phyloP scores from a whole-genome alignment of 2,329 filamentous ascomycete species.

The Clonostachys chloroleuca region DNA sequence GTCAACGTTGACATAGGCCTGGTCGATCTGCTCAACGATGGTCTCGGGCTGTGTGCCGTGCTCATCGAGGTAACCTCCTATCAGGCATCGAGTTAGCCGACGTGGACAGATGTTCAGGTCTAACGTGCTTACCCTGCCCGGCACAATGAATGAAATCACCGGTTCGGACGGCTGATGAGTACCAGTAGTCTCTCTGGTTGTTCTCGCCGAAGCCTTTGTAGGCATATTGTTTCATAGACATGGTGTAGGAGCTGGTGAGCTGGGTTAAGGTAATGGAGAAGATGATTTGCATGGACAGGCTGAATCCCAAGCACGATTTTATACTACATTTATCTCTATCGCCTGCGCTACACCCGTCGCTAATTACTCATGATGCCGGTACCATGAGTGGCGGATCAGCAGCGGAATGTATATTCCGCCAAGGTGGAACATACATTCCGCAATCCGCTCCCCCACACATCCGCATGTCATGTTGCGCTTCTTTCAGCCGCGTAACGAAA shows the following conservation, averaged over 20 bases:
- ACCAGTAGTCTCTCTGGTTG: conserved; percentile 23
- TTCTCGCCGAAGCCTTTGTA: conserved; percentile 20
- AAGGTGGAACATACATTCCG: no score
- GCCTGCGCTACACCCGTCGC: no score
- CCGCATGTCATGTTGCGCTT: no score
- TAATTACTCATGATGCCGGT: no score
- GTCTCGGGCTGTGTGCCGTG: conserved; percentile 16
- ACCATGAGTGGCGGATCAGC: no score
- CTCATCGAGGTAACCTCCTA: conserved; percentile 18
- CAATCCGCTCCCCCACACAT: no score
- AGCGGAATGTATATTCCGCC: no score
- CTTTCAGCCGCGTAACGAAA: no score
- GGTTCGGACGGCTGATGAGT: conserved; percentile 43
- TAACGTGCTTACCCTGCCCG: conserved; percentile 32
- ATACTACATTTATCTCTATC: no score
- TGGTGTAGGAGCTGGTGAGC: not conserved
- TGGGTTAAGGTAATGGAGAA: no score
- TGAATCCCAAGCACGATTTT: no score
- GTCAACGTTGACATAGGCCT: conserved; percentile 55
- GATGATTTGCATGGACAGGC: no score
- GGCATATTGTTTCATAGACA: conserved; percentile 18
- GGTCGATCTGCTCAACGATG: conserved; percentile 38
- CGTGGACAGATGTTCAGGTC: not conserved
- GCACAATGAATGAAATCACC: conserved; percentile 40
- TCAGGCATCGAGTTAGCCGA: conserved; percentile 13